These are phyloP conservation scores for Beauveria pseudobassiana DNA, from an alignment of 2,329 filamentous ascomycete species.

Conservation along the genomic window DNA sequence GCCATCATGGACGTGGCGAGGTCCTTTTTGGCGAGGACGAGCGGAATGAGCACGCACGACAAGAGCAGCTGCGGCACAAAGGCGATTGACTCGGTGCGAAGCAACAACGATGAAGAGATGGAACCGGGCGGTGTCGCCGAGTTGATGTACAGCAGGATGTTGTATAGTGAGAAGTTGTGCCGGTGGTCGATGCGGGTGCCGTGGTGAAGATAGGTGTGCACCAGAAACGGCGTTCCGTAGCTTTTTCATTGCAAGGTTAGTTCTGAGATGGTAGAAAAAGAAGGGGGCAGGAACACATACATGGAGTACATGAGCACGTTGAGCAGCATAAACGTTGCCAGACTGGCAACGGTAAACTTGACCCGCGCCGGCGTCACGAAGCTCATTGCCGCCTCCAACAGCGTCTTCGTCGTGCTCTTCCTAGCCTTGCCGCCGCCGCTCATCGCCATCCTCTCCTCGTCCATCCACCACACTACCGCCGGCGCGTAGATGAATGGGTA, in stretches of 20 bases:
- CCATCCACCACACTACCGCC: slow-evolving; percentile 75
- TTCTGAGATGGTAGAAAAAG: not conserved
- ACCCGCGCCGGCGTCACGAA: slow-evolving; percentile 51
- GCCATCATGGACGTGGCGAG: slow-evolving; percentile 80
- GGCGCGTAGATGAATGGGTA: slow-evolving; percentile 95
- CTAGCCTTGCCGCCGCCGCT: not conserved
- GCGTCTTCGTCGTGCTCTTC: slow-evolving; percentile 9
- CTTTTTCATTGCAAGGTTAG: slow-evolving; percentile 29
- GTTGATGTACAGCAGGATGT: slow-evolving; percentile 78
- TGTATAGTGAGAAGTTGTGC: slow-evolving; percentile 98
- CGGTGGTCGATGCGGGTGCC: slow-evolving; percentile 89
- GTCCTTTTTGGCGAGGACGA: slow-evolving; percentile 72
- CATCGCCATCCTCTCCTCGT: slow-evolving; percentile 38
- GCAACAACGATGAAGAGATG: slow-evolving; percentile 24
- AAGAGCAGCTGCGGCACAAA: slow-evolving; percentile 85
- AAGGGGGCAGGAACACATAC: slow-evolving; percentile 37
- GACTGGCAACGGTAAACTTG: slow-evolving; percentile 53
- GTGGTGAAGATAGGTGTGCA: slow-evolving; percentile 91
- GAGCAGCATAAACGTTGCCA: slow-evolving; percentile 64
- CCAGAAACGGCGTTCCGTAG: slow-evolving; percentile 73
- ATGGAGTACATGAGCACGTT: slow-evolving; percentile 73
- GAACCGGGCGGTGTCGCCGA: slow-evolving; percentile 47
- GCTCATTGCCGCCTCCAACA: slow-evolving; percentile 18
- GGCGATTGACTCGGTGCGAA: slow-evolving; percentile 67
- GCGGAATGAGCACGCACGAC: slow-evolving; percentile 66